Evolutionary conservation across 148 eudicot genomes (phyloP), one percentile per base, ranked within the genome.

Genomic region (Simmondsia chinensis): DNA sequence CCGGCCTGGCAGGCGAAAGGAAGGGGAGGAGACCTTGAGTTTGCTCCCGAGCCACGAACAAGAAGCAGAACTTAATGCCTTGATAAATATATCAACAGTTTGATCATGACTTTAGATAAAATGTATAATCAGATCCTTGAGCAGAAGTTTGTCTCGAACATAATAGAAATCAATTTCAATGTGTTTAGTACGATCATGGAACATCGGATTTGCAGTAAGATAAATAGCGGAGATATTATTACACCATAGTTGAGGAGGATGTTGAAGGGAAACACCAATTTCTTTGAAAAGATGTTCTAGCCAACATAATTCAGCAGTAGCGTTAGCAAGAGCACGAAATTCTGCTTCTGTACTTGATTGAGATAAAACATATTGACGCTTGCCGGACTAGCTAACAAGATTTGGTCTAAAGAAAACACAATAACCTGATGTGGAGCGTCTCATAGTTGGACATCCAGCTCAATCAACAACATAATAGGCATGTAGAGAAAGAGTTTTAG

Each of bases 221-320:
- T 48, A 48, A 6, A 28, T 20, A 4, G 53, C 53, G 0, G 15
- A 35, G 13, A 48, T 18, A 14, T 48, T 48, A 13, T 33, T 28
- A 33, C 53, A 48, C 22, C 13, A 48, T 0, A 48, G 29, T 2
- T 4, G 34, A 20, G 37, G 36, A 11, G 19, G 39, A 6, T 4
- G 0, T 0, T 24, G 16, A 0, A 33, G 16, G 6, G 24, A 2
- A 2, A 48, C 20, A 12, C 41, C 18, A 3, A 48, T 39, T 18
- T 48, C 40, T 1, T 9, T 12, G 5, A 33, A 26, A 0, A 48
- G 20, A 0, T 21, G 12, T 9, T 10, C 27, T 4, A 48, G 9
- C 40, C 40, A 33, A 1, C n/a, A 1, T 1, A 33, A 5, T 5
- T 48, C 40, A 7, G 26, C 40, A 21, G 28, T 15, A 4, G 3